phyloP scores from a whole-genome alignment of 495 filamentous ascomycete species.

The Neurospora africana region DNA sequence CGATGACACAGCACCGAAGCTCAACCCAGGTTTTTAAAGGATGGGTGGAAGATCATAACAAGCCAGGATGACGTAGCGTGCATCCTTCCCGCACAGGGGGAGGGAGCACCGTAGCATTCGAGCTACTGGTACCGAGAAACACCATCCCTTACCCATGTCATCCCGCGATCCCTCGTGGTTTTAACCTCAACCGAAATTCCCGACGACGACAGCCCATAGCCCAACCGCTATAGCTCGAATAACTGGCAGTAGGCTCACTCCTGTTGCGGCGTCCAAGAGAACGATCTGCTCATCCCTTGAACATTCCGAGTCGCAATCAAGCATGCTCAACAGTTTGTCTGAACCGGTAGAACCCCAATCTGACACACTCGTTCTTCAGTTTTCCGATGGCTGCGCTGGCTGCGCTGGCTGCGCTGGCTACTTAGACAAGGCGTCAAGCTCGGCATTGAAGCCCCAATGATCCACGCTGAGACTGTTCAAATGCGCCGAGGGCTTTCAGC shows the following conservation, averaged over 20 bases:
- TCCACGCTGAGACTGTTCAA: background rate
- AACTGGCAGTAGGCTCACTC: too few species aligned
- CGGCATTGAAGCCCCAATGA: too few species aligned
- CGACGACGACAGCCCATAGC: background rate
- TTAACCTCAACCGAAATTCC: background rate
- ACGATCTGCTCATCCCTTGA: too few species aligned
- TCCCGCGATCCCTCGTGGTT: background rate
- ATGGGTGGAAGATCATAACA: background rate
- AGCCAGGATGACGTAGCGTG: background rate
- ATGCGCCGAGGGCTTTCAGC: background rate
- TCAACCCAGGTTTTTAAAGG: background rate
- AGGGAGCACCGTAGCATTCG: background rate
- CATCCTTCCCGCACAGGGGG: background rate
- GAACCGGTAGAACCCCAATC: too few species aligned
- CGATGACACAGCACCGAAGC: background rate
- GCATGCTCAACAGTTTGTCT: too few species aligned
- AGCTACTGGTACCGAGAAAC: background rate
- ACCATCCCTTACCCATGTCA: background rate
- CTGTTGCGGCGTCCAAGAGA: too few species aligned
- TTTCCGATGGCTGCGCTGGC: too few species aligned
- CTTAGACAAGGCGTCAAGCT: too few species aligned
- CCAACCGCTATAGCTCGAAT: background rate
- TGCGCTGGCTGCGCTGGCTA: too few species aligned
- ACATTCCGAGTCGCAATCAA: too few species aligned
- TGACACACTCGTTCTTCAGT: too few species aligned